phyloP scores from a whole-genome alignment of 2,329 filamentous ascomycete genomes.

The Zymoseptoria passerinii region DNA sequence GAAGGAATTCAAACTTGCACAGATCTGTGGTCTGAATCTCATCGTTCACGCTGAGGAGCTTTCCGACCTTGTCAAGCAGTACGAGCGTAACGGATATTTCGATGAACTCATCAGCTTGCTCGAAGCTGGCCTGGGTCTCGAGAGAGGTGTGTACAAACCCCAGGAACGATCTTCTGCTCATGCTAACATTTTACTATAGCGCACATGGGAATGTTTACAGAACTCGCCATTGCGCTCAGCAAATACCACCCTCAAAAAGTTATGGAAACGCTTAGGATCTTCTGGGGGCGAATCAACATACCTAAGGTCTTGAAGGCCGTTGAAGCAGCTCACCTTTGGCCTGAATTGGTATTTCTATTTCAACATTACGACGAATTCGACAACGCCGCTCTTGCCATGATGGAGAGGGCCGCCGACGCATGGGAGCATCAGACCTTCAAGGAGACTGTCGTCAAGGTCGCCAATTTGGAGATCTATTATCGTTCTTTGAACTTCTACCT shows the following conservation, averaged over 20 bases:
- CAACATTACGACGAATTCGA: constrained; percentile 98
- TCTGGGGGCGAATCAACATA: constrained; percentile 97
- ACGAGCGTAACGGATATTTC: constrained; percentile 95
- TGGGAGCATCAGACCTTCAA: constrained; percentile 99
- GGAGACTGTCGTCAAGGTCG: constrained; percentile 94
- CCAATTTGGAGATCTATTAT: constrained; percentile 98
- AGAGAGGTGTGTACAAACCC: constrained; percentile 38
- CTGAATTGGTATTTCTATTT: constrained; percentile 95
- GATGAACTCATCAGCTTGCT: constrained; percentile 93
- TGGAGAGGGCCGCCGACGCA: constrained; percentile 92
- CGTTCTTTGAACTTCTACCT: constrained; percentile 94
- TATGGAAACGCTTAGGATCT: constrained; percentile 98
- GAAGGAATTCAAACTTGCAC: constrained; percentile 97
- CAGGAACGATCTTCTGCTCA: not conserved
- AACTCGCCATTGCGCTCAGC: constrained; percentile 80
- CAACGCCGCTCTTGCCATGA: constrained; percentile 93
- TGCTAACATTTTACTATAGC: constrained; percentile 38
- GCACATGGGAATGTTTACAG: constrained; percentile 97
- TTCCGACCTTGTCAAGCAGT: constrained; percentile 86
- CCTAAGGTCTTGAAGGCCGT: constrained; percentile 91
- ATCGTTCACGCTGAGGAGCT: constrained; percentile 97
- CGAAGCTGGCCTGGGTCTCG: constrained; percentile 87
- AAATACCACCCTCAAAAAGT: constrained; percentile 92
- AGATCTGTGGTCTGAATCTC: constrained; percentile 96
- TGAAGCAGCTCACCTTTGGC: constrained; percentile 94